A percentile compares a stretch with the other conserved stretches of the same genome.
Conservation (phyloP, 345 rosid genomes). For the Brassica incana region DNA sequence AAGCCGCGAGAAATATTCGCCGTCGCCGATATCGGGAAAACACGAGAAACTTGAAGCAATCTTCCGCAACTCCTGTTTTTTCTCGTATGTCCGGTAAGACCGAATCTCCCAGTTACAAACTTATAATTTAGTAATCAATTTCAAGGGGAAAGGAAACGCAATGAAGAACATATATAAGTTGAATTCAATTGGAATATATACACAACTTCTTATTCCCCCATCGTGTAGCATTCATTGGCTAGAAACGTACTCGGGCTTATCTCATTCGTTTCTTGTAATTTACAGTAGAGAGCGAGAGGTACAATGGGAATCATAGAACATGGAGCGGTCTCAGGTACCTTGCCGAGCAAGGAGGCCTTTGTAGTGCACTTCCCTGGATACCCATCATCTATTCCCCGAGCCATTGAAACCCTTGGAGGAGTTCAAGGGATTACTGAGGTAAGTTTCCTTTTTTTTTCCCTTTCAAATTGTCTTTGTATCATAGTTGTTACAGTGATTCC, state of each 20-base stretch:
- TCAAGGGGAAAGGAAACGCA: neutral
- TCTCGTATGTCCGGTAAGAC: slow-evolving; percentile 14
- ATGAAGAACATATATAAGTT: neutral
- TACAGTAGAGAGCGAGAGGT: neutral
- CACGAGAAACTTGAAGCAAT: slow-evolving; percentile 2
- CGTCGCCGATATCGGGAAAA: slow-evolving; percentile 35
- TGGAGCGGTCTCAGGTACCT: slow-evolving; percentile 62
- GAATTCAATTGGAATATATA: neutral
- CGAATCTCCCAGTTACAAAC: neutral
- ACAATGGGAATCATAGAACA: slow-evolving; percentile 71
- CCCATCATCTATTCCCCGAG: slow-evolving; percentile 70
- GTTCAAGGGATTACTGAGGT: slow-evolving; percentile 63
- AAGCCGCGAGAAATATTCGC: slow-evolving; percentile 8
- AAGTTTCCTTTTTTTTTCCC: neutral
- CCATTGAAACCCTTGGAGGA: slow-evolving; percentile 84
- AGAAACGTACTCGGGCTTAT: neutral
- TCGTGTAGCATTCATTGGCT: neutral
- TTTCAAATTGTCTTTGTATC: neutral
- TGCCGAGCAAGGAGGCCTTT: slow-evolving; percentile 64
- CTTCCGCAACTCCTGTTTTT: neutral
- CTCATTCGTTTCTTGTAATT: slow-evolving; percentile 3
- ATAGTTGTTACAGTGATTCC: slow-evolving; percentile 5
- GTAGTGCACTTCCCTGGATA: slow-evolving; percentile 84
- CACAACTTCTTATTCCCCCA: neutral
- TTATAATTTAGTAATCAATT: neutral